Evolutionary conservation across 2,329 filamentous ascomycete species (phyloP), one percentile per base, ranked within the genome.

Genomic region (Botrytis fabae): DNA sequence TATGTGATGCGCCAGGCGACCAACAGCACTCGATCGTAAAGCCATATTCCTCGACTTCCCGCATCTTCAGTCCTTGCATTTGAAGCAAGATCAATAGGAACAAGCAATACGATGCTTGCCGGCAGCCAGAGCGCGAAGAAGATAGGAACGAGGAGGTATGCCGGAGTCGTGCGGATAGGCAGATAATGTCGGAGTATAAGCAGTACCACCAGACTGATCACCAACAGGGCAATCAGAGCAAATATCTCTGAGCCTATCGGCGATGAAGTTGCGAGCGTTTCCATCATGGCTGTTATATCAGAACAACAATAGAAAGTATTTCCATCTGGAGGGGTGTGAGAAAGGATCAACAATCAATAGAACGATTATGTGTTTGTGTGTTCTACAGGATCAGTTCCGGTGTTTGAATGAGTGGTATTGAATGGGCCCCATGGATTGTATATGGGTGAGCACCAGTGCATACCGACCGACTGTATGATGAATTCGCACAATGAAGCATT

Each of bases 71-170:
- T 90, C 65, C 90, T 88, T 35, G 93, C 91, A 80, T 89, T 95
- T 10, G 95, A 97, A 1, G 95, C 95, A 77, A 99, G 90, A 82
- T 99, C 96, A 82, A 99, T 97, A 8, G 96, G 96, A 10, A 99
- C 94, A 35, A 99, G 89, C 38, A 99, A 86, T 38, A 98, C 90
- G 79, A 97, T 95, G 82, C 93, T 95, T 64, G 94, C 93, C 18
- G 96, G 97, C 9, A 99, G 89, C 80, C 93, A 95, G 78, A 99
- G 88, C n/a, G 95, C 94, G 77, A 99, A 92, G 84, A 99, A 99
- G 75, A 99, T 94, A 51, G 96, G 95, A 2, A 98, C 88, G 69
- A 94, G 87, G 69, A 98, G 90, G 83, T 97, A 98, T 74, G 91
- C 93, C 0, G 96, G 95, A 1, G 96, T 98, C 10, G 92, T 90